Conservation (phyloP, 495 filamentous ascomycete species). For the Penicillium parvum region DNA sequence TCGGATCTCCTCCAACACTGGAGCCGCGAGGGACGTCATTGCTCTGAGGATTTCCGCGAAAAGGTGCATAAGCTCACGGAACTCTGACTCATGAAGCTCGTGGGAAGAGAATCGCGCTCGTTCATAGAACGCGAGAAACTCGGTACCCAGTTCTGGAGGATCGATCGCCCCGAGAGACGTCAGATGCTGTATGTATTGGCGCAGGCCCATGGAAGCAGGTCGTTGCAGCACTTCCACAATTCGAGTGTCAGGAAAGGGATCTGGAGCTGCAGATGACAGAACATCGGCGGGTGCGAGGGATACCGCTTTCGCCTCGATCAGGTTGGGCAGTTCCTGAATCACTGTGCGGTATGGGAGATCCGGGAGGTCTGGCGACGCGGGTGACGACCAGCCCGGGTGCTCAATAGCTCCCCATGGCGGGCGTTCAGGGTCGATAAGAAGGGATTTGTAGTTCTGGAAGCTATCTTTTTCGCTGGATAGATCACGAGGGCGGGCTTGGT, state of each 20-base stretch:
- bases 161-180: conserved; percentile 59
- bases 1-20: conserved; percentile 40
- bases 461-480: conserved; percentile 26
- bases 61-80: conserved; percentile 78
- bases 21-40: conserved; percentile 62
- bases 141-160: conserved; percentile 47
- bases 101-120: conserved; percentile 69
- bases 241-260: conserved; percentile 52
- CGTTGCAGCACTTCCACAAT: conserved; percentile 69
- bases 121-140: conserved; percentile 78
- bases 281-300: conserved; percentile 69
- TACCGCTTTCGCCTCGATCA: conserved; percentile 90
- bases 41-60: conserved; percentile 76
- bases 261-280: conserved; percentile 10
- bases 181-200: conserved; percentile 75
- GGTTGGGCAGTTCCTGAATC: conserved; percentile 79
- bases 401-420: conserved; percentile 74
- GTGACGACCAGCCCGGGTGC: conserved; percentile 88
- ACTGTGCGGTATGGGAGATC: conserved; percentile 76
- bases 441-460: conserved; percentile 27
- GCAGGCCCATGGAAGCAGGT: conserved; percentile 66
- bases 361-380: conserved; percentile 65
- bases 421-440: conserved; percentile 33
- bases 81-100: conserved; percentile 59
- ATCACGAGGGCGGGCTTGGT: conserved; percentile 66